Conservation (phyloP, 1,139 yeast genomes). For the Nematodospora anomalae region DNA sequence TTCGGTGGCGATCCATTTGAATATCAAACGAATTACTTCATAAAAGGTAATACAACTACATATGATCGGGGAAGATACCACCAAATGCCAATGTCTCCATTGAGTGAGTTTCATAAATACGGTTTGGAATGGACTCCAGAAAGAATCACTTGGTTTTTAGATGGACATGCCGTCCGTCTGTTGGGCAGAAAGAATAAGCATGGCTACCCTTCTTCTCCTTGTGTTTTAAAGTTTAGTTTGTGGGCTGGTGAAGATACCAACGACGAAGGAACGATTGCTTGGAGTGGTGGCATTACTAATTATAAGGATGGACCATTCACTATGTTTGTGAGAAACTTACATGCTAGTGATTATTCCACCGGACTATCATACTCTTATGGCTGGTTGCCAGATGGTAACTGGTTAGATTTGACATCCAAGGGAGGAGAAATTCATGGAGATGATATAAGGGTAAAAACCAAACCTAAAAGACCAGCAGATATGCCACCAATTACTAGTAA, state of each 20-base stretch:
- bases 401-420: slow-evolving; percentile 17
- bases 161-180: slow-evolving; percentile 29
- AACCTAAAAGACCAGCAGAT: not conserved
- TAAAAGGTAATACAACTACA: slow-evolving; percentile 44
- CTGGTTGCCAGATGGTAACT: slow-evolving; percentile 16
- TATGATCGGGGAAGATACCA: slow-evolving; percentile 45
- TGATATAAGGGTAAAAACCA: not conserved
- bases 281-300: slow-evolving; percentile 45
- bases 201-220: slow-evolving; percentile 41
- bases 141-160: slow-evolving; percentile 32
- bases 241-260: slow-evolving; percentile 46
- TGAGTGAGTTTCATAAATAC: slow-evolving; percentile 27
- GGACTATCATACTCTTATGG: slow-evolving; percentile 36
- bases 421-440: slow-evolving; percentile 13
- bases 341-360: slow-evolving; percentile 34
- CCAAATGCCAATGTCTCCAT: slow-evolving; percentile 21
- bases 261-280: slow-evolving; percentile 36
- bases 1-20: slow-evolving; percentile 40
- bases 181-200: slow-evolving; percentile 22
- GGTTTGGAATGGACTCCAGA: slow-evolving; percentile 42
- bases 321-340: slow-evolving; percentile 32
- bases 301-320: slow-evolving; percentile 35
- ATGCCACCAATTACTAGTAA: slow-evolving; percentile 5
- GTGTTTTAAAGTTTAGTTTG: slow-evolving; percentile 38
- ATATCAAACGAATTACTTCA: slow-evolving; percentile 45